A percentile compares a stretch with the other conserved stretches of the same genome.
Conservation (phyloP, 768 basidiomycete species). For the Macrolepiota fuliginosa region DNA sequence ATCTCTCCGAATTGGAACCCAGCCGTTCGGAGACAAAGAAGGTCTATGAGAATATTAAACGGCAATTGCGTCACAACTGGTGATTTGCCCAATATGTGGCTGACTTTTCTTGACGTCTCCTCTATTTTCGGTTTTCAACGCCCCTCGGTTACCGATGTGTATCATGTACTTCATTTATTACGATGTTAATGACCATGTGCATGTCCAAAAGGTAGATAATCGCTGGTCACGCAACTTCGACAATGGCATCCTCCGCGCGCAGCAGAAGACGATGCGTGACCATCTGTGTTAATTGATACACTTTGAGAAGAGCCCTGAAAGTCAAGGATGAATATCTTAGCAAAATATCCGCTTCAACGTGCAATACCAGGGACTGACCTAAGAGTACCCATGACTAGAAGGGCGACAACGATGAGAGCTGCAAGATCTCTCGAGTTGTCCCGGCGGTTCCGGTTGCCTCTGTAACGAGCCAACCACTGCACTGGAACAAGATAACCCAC, state of each 20-base stretch:
- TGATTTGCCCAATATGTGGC: slow-evolving; percentile 25
- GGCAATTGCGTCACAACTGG: slow-evolving; percentile 72
- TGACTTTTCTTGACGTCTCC: slow-evolving; percentile 16
- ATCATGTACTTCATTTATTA: slow-evolving; percentile 7
- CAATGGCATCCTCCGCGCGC: slow-evolving; percentile 76
- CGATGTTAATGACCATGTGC: slow-evolving; percentile 5
- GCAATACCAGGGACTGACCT: slow-evolving; percentile 40
- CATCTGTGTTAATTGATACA: slow-evolving; percentile 63
- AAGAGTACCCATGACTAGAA: slow-evolving; percentile 59
- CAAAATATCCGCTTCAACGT: neutral
- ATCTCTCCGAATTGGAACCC: slow-evolving; percentile 67
- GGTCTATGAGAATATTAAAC: slow-evolving; percentile 68
- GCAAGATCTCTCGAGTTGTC: slow-evolving; percentile 60
- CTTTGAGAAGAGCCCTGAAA: slow-evolving; percentile 64
- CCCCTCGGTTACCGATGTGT: slow-evolving; percentile 1
- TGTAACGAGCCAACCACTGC: slow-evolving; percentile 67
- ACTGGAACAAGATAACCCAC: slow-evolving; percentile 64
- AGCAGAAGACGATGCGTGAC: slow-evolving; percentile 58
- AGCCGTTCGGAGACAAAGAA: slow-evolving; percentile 59
- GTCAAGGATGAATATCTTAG: neutral
- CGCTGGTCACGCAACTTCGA: slow-evolving; percentile 54
- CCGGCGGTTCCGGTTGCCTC: slow-evolving; percentile 52
- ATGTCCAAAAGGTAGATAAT: neutral
- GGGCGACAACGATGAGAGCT: slow-evolving; percentile 59
- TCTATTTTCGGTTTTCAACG: slow-evolving; percentile 8